Evolutionary conservation across 305 asterid species (phyloP), one percentile per base, ranked within the genome.

Genomic region (Galium porrigens): DNA sequence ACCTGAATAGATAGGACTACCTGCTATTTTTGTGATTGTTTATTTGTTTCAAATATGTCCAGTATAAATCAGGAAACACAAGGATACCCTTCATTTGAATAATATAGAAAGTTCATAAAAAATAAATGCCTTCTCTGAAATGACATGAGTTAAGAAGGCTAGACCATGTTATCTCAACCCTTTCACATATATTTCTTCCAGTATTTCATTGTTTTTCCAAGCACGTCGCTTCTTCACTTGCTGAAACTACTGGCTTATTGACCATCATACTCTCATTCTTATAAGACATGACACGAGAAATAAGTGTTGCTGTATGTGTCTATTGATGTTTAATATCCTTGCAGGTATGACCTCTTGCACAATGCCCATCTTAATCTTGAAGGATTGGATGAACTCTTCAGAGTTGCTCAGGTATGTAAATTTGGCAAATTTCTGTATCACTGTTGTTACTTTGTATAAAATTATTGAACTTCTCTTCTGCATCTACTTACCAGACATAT

Each of bases 281-380:
- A 12, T 56, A 4, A 41, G 36, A 25, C 60, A 54, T 53, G 55
- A 30, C 36, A 17, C 3, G 25, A 41, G 34, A 22, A 15, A 64
- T 61, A 33, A 17, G 65, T 14, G 12, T 33, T 3, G 11, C 60
- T 11, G 60, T 74, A 6, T 33, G 27, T 55, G n/a, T 52, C 58
- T 30, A 17, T 66, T 34, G 71, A 34, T 34, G 56, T 69, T 20
- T 61, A 32, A 55, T 5, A 44, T 63, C 53, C 22, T 70, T 66
- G 71, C 84, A 92, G 99, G 78, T 92, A 92, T 20, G 99, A 92
- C 79, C 94, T 92, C 73, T 78, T 92, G 90, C 99, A 92, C 76
- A 92, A 92, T 77, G 91, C 94, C 51, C 99, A 92, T 76, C 73
- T 92, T 39, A 84, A 86, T 73, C 82, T 92, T 12, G 85, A 86